A percentile compares a stretch with the other conserved stretches of the same genome.
phyloP scores from a whole-genome alignment of 345 rosid genomes.

The Eucalyptus viminalis region DNA sequence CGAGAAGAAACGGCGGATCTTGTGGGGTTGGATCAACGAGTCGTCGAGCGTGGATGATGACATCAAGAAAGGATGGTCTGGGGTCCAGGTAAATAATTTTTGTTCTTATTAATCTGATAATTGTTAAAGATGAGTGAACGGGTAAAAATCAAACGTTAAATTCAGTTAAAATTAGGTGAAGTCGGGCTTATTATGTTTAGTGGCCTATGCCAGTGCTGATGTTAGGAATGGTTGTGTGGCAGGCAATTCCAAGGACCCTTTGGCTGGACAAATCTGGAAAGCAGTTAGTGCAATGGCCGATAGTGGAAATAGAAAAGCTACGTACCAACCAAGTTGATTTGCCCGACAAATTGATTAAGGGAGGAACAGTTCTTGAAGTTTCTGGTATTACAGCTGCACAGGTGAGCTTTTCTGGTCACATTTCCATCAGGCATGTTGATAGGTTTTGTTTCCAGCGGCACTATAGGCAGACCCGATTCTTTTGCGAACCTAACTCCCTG shows the following conservation, averaged over 20 bases:
- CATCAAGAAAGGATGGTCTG: constrained; percentile 43
- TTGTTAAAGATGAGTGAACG: background rate
- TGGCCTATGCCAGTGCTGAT: background rate
- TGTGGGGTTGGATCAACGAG: constrained; percentile 56
- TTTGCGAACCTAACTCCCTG: background rate
- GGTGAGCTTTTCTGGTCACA: constrained; percentile 5
- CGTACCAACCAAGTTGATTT: constrained; percentile 17
- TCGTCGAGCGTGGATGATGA: constrained; percentile 10
- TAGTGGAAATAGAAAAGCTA: constrained; percentile 43
- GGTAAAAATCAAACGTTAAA: background rate
- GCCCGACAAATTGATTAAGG: constrained; percentile 12
- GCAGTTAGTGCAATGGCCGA: constrained; percentile 71
- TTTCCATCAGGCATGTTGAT: background rate
- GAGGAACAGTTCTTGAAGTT: constrained; percentile 31
- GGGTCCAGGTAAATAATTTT: constrained; percentile 31
- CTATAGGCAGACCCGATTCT: background rate
- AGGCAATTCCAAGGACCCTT: constrained; percentile 57
- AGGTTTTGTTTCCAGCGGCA: background rate
- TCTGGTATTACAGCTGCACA: constrained; percentile 54
- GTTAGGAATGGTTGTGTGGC: background rate
- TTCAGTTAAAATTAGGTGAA: background rate
- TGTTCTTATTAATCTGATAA: background rate
- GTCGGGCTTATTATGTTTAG: background rate
- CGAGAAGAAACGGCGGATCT: constrained; percentile 17
- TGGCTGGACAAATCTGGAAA: constrained; percentile 44